Conservation (phyloP, 352 stramenopile genomes). For the Phytophthora palmivora region DNA sequence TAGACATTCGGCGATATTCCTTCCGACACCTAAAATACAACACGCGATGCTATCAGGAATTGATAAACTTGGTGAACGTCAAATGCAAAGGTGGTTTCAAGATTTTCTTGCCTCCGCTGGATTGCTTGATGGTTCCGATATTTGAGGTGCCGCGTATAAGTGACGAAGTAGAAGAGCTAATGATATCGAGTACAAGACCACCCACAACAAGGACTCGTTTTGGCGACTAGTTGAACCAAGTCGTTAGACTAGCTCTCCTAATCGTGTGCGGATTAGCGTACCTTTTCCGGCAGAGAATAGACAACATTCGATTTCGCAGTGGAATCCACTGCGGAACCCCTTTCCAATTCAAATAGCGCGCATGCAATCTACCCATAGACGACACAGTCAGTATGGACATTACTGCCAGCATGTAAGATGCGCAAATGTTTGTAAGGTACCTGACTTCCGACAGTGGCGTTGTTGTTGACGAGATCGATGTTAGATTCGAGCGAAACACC, state of each 20-base stretch:
- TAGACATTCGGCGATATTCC: slow-evolving; percentile 92
- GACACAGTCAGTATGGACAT: slow-evolving; percentile 1
- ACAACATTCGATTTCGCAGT: slow-evolving; percentile 14
- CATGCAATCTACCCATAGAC: slow-evolving; percentile 58
- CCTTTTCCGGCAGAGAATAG: slow-evolving; percentile 63
- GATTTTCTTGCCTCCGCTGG: slow-evolving; percentile 62
- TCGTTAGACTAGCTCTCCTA: too few species aligned
- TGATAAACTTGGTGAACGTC: too few species aligned
- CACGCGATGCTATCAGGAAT: not conserved
- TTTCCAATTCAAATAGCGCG: slow-evolving; percentile 71
- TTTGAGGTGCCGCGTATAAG: slow-evolving; percentile 89
- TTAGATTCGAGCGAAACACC: slow-evolving; percentile 94
- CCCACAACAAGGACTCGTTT: slow-evolving; percentile 86
- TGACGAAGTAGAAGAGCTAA: slow-evolving; percentile 69
- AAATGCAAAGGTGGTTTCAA: not conserved
- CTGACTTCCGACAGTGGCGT: slow-evolving; percentile 94
- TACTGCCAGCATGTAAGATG: not conserved
- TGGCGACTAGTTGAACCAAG: not conserved
- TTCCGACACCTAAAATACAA: slow-evolving; percentile 79
- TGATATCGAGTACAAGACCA: slow-evolving; percentile 88
- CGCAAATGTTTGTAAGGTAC: slow-evolving; percentile 47
- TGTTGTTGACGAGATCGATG: slow-evolving; percentile 97
- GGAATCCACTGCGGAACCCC: slow-evolving; percentile 18
- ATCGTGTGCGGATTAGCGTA: slow-evolving; percentile 21
- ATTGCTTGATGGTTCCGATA: slow-evolving; percentile 85